Evolutionary conservation across 371 early-diverging fungal species (phyloP).

Genomic region (Cokeromyces recurvatus): DNA sequence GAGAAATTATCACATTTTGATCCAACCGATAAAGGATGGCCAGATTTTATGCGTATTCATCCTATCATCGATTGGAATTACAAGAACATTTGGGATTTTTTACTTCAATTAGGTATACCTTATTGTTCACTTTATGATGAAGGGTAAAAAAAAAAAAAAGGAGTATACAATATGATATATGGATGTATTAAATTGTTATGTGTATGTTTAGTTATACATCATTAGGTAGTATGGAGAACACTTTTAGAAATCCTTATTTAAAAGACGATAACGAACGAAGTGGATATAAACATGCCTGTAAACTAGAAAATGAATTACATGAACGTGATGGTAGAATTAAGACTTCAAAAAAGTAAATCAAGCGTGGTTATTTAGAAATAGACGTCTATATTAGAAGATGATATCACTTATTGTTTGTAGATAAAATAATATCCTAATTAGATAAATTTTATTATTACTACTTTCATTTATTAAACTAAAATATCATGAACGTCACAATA

Average conservation of each 20-base stretch:
- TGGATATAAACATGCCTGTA: constrained; percentile 72
- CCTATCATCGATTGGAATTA: constrained; percentile 93
- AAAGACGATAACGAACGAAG: constrained; percentile 10
- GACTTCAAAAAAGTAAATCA: constrained; percentile 30
- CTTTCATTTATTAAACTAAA: too few relatives aligned
- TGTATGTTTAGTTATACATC: constrained; percentile 97
- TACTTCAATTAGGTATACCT: constrained; percentile 63
- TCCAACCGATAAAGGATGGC: constrained; percentile 89
- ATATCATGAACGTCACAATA: too few relatives aligned
- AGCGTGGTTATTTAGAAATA: too few relatives aligned
- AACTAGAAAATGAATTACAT: constrained; percentile 57
- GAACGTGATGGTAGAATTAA: constrained; percentile 74
- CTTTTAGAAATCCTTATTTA: constrained; percentile 78
- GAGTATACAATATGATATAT: background rate
- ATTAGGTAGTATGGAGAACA: constrained; percentile 82
- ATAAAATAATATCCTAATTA: too few relatives aligned
- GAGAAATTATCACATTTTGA: constrained; percentile 66
- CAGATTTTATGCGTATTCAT: constrained; percentile 86
- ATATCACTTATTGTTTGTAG: too few relatives aligned
- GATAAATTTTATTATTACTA: too few relatives aligned
- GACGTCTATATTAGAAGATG: too few relatives aligned
- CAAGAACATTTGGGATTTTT: constrained; percentile 81
- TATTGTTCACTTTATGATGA: constrained; percentile 90
- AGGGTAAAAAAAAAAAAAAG: constrained; percentile 59
- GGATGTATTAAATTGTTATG: too few relatives aligned